These are phyloP conservation scores for Ambrosiella cleistominuta DNA, from an alignment of 2,329 filamentous ascomycete species.

Conservation along the genomic window DNA sequence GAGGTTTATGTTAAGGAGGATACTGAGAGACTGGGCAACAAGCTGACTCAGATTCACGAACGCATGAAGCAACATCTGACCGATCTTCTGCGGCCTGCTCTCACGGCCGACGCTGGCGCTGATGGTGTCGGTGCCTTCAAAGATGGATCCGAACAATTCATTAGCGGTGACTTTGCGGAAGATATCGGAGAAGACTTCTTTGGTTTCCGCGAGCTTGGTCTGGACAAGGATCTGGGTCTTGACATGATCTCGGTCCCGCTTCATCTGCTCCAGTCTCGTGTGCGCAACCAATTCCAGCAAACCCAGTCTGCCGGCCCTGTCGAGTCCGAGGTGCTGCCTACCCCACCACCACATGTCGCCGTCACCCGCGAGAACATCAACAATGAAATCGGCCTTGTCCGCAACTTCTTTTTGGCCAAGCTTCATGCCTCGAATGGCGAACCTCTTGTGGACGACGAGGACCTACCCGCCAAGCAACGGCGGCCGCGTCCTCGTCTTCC, in stretches of 20 bases:
- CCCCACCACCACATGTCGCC: constrained; percentile 53
- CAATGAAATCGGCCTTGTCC: constrained; percentile 69
- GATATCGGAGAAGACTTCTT: constrained; percentile 98
- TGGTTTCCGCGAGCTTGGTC: constrained; percentile 84
- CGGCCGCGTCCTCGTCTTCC: constrained; percentile 47
- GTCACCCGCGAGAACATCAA: constrained; percentile 64
- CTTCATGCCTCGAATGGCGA: constrained; percentile 56
- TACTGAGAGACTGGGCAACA: constrained; percentile 66
- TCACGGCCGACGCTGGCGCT: constrained; percentile 53
- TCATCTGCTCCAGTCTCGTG: constrained; percentile 80
- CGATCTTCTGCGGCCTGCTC: constrained; percentile 80
- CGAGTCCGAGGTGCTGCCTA: constrained; percentile 45
- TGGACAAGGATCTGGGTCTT: constrained; percentile 79
- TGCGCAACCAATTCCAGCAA: constrained; percentile 69
- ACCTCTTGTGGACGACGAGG: constrained; percentile 72
- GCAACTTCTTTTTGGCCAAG: constrained; percentile 81
- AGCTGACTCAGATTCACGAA: constrained; percentile 73
- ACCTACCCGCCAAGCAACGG: constrained; percentile 82
- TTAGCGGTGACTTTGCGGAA: constrained; percentile 91
- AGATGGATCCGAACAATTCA: constrained; percentile 91
- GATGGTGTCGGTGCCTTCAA: constrained; percentile 87
- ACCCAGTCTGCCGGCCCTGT: constrained; percentile 47
- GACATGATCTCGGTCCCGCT: constrained; percentile 80
- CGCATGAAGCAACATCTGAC: constrained; percentile 84
- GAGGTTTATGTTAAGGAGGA: constrained; percentile 87